Evolutionary conservation across 1,284 basidiomycete species (phyloP), one percentile per base, ranked within the genome.

Genomic region (Sporisorium sorghi): DNA sequence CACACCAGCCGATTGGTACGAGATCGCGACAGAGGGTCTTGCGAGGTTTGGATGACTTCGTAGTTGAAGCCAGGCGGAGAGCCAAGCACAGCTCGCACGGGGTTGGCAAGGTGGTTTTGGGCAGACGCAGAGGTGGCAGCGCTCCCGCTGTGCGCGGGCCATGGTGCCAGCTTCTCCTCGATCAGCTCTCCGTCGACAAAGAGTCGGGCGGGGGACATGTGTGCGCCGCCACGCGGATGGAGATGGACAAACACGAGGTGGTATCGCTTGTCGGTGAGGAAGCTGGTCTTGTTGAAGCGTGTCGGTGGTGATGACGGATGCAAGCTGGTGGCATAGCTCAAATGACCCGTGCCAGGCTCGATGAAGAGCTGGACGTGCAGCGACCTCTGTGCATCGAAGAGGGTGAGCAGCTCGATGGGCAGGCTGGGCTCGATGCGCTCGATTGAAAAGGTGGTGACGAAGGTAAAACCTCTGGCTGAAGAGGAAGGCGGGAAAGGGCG

Each of bases 111-210:
- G 15, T 49, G 44, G 1, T 21, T 26, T 15, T 28, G 37, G 32
- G 67, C 62, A 12, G 69, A 42, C 17, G 46, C 28, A 3, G 55
- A 19, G 15, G 71, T 37, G 26, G 46, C 26, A 12, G 47, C 19
- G 17, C 46, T 52, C n/a, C 65, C 48, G n/a, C 33, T 42, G 14
- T 47, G 51, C 7, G 42, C 23, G 1, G 66, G 77, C 78, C 78
- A 80, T 2, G 62, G 62, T 7, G 63, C 77, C 9, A 66, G 51
- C 40, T 76, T 72, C 50, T 77, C 66, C 26, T 78, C 74, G 7
- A 76, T 59, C 4, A 80, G 69, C 48, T 63, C 59, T 4, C 81
- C 81, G 26, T 83, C 61, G 32, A 83, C 42, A 40, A 67, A 83
- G 6, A 81, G 62, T 42, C 76, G 76, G 17, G 74, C 73, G 3